Base-by-base conservation (phyloP, 2,329 filamentous ascomycete species). In the Orbilia quercus region DNA sequence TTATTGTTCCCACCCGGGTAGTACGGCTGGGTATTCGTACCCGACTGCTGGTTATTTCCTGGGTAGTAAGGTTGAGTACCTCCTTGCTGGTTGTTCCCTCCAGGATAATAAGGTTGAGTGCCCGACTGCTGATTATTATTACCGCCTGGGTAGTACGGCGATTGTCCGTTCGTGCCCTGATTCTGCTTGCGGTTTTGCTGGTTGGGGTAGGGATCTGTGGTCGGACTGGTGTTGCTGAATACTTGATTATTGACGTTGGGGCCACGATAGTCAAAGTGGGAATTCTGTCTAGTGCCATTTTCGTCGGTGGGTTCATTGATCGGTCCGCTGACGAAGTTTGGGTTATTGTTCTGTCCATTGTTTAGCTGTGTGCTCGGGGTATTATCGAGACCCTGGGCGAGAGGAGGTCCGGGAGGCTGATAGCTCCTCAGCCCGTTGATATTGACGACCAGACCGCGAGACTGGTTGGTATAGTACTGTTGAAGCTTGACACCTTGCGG, bases 391-490 rank as follows among this genome's bases (percentile, higher is more conserved):
- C 45, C 58, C 14, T 40, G 45, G 11, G 58, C 2, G 2, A 62
- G 2, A 9, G 20, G 18, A 1, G 76, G 76, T n/a, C 76, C 76
- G 9, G 76, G 76, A 44, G 76, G 74, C 11, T 28, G 55, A 58
- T 77, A 77, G 28, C 12, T 69, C 1, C 64, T 75, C 12, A 53
- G 63, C 22, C 63, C 74, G 55, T 74, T 73, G 42, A 76, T 76
- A 59, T 75, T 74, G 34, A 77, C 42, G 22, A 67, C 40, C 36
- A 77, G 42, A 34, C 64, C 75, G 12, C 80, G 76, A 53, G 81
- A 80, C 1, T 70, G 45, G 16, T 78, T 58, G 1, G 75, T 79
- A 77, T 82, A 82, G 65, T 81, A 79, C 18, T 77, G 77, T 2
- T 79, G 81, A 7, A 80, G 81, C 25, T 78, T 77, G 50, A 79